A percentile compares a stretch with the other conserved stretches of the same genome.
These are phyloP conservation scores for Volvox carteri DNA, from an alignment of 163 green algal species.

Conservation along the genomic window DNA sequence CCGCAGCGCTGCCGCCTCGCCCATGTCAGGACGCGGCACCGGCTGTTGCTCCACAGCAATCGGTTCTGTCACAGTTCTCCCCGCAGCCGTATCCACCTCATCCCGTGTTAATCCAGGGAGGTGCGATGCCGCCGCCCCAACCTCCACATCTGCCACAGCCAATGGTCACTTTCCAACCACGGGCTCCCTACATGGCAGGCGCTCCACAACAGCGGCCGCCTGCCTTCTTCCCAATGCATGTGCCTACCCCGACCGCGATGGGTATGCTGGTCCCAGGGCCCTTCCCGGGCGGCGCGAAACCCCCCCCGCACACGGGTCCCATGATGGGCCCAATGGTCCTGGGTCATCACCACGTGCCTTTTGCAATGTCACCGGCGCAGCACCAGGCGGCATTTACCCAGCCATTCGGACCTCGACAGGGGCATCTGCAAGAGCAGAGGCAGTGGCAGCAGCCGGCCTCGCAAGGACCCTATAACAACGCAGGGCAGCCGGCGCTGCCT, in stretches of 20 bases:
- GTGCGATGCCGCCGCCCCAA: neutral
- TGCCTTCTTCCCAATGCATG: neutral
- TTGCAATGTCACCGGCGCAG: neutral
- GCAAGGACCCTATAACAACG: neutral
- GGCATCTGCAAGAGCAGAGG: no score
- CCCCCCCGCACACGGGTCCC: neutral
- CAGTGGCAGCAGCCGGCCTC: neutral
- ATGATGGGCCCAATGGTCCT: neutral
- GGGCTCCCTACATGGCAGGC: slow-evolving; percentile 1
- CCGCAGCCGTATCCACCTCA: neutral
- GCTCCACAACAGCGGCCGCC: neutral
- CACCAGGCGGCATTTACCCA: neutral
- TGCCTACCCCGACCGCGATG: neutral
- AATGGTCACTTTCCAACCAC: neutral
- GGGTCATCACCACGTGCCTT: neutral
- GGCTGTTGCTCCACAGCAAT: neutral
- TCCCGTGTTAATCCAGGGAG: neutral
- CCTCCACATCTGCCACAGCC: slow-evolving; percentile 11
- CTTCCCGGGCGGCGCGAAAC: neutral
- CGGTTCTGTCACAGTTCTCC: neutral
- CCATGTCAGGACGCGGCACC: neutral
- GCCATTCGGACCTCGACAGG: no score
- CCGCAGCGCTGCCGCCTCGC: neutral
- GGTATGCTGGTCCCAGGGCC: neutral
- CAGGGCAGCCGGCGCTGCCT: neutral